Conservation (phyloP, 2,329 filamentous ascomycete species). For the Botrytis sinoallii region DNA sequence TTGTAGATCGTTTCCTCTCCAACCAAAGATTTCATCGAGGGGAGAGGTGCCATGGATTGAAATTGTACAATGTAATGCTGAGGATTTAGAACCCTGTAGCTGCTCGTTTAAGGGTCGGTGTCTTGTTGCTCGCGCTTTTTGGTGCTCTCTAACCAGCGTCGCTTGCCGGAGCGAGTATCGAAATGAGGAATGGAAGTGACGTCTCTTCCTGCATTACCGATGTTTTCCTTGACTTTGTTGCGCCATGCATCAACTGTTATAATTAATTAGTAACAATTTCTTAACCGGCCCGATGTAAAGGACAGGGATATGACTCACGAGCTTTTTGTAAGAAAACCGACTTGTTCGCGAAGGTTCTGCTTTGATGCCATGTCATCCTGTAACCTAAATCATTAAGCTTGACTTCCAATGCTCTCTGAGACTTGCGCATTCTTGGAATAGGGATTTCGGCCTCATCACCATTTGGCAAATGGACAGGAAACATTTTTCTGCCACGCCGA, state of each 20-base stretch:
- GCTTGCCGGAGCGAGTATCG: slow-evolving; percentile 84
- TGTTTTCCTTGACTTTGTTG: slow-evolving; percentile 82
- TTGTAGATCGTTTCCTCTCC: background rate
- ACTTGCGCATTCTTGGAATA: slow-evolving; percentile 70
- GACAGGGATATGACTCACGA: slow-evolving; percentile 56
- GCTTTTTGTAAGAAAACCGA: slow-evolving; percentile 88
- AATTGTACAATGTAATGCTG: background rate
- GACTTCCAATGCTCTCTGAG: slow-evolving; percentile 75
- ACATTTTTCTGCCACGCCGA: slow-evolving; percentile 48
- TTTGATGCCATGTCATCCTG: slow-evolving; percentile 95
- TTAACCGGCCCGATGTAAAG: background rate
- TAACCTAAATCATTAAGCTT: slow-evolving; percentile 89
- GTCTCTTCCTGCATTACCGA: slow-evolving; percentile 75
- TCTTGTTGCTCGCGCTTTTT: slow-evolving; percentile 39
- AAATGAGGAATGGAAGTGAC: slow-evolving; percentile 74
- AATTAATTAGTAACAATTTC: slow-evolving; percentile 18
- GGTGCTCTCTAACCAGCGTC: slow-evolving; percentile 62
- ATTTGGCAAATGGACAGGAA: slow-evolving; percentile 64
- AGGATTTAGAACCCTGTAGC: background rate
- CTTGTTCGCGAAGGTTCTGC: slow-evolving; percentile 81
- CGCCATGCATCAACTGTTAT: slow-evolving; percentile 86
- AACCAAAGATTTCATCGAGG: background rate
- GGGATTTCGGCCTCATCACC: slow-evolving; percentile 70
- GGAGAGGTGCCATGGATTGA: background rate
- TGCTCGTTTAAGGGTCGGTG: slow-evolving; percentile 11